These are phyloP conservation scores for Lepiota brunneoincarnata DNA, from an alignment of 768 basidiomycete genomes.

Conservation along the genomic window DNA sequence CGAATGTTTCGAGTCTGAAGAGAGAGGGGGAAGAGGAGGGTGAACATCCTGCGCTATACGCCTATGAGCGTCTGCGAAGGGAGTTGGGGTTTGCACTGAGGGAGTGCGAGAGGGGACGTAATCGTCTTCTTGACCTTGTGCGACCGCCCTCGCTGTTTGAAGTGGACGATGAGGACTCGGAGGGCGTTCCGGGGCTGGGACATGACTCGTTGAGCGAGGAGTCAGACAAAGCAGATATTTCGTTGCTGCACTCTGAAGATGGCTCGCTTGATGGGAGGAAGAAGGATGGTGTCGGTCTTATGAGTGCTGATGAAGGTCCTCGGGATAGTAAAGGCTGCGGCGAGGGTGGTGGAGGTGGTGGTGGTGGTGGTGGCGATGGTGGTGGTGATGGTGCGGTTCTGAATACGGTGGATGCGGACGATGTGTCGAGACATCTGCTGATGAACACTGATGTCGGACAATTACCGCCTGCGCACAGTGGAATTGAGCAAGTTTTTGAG, in stretches of 20 bases:
- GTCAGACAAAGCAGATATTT: conserved; percentile 47
- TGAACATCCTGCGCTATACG: conserved; percentile 54
- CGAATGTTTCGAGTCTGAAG: background rate
- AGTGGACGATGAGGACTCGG: conserved; percentile 33
- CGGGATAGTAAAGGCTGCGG: too few species aligned
- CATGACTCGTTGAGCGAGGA: conserved; percentile 50
- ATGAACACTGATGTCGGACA: conserved; percentile 47
- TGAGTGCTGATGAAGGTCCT: conserved; percentile 14
- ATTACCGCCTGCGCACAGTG: conserved; percentile 59
- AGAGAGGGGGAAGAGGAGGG: conserved; percentile 20
- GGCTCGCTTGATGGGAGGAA: background rate
- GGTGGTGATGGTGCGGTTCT: conserved; percentile 22
- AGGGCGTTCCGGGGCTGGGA: conserved; percentile 50
- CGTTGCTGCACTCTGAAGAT: conserved; percentile 33
- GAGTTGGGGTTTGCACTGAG: conserved; percentile 77
- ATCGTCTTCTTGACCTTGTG: conserved; percentile 56
- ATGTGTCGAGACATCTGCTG: conserved; percentile 55
- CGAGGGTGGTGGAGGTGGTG: too few species aligned
- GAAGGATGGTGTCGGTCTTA: conserved; percentile 16
- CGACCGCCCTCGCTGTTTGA: conserved; percentile 32
- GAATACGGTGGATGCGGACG: conserved; percentile 36
- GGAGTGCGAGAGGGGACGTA: conserved; percentile 80
- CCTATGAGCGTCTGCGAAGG: conserved; percentile 72
- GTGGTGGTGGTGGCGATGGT: conserved; percentile 26
- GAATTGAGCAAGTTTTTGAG: conserved; percentile 84